Evolutionary conservation across 2,329 filamentous ascomycete genomes (phyloP).

Genomic region (Alternaria sp.): DNA sequence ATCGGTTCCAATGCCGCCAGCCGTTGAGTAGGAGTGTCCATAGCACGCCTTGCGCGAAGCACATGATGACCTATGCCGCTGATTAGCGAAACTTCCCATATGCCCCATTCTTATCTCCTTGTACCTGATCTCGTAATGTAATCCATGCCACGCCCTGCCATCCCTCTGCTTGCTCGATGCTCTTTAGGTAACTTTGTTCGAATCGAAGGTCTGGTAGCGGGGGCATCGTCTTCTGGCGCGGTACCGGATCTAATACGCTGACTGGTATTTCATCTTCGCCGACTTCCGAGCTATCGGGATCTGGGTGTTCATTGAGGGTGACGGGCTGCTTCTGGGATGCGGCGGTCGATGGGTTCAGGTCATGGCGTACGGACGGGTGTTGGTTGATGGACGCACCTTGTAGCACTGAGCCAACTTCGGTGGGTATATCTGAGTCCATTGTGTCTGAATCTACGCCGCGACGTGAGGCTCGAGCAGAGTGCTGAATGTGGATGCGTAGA

Average conservation of each 20-base stretch:
- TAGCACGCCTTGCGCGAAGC: conserved; percentile 83
- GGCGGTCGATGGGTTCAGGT: conserved; percentile 80
- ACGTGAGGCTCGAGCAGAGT: background rate
- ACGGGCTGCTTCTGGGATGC: conserved; percentile 71
- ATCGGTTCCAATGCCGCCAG: conserved; percentile 89
- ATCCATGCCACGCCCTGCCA: conserved; percentile 84
- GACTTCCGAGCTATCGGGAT: conserved; percentile 55
- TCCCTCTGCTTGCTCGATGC: conserved; percentile 78
- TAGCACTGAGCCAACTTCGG: conserved; percentile 77
- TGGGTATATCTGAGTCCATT: conserved; percentile 65
- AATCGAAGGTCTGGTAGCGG: conserved; percentile 83
- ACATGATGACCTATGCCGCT: conserved; percentile 73
- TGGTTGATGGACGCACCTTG: conserved; percentile 81
- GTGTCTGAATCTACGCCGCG: background rate
- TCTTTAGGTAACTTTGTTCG: conserved; percentile 96
- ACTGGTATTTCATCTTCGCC: conserved; percentile 73
- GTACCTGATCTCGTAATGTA: conserved; percentile 86
- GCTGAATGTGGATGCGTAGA: conserved; percentile 6
- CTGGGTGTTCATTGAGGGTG: conserved; percentile 43
- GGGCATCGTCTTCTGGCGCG: conserved; percentile 68
- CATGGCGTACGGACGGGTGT: conserved; percentile 72
- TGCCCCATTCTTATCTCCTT: conserved; percentile 1
- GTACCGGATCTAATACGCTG: conserved; percentile 64
- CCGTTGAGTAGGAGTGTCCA: conserved; percentile 86
- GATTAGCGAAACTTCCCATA: background rate